Evolutionary conservation across 2,329 filamentous ascomycete genomes (phyloP).

Genomic region (Verticillium nubilum): DNA sequence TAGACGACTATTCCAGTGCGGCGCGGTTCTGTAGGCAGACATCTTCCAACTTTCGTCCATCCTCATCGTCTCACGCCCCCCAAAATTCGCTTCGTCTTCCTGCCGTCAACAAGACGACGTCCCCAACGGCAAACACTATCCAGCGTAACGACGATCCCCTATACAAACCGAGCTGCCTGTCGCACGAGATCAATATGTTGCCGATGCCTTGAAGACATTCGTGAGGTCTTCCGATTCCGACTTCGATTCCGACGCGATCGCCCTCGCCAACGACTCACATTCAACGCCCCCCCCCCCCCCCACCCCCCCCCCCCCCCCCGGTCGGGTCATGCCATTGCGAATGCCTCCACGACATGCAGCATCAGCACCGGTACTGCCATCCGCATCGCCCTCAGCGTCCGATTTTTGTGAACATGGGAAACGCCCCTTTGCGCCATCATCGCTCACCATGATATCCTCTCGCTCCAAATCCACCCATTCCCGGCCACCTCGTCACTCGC

Average conservation of each 20-base stretch:
- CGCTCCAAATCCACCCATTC: neutral
- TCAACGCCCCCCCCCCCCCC: too few relatives aligned
- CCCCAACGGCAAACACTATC: neutral
- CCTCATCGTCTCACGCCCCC: neutral
- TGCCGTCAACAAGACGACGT: neutral
- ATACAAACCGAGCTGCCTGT: neutral
- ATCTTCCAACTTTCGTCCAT: neutral
- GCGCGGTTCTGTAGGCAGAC: neutral
- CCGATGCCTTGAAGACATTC: neutral
- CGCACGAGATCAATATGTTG: neutral
- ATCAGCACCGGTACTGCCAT: neutral
- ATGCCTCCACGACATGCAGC: neutral
- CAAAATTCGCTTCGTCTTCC: neutral
- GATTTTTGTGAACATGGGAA: constrained; percentile 8
- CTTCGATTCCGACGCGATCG: neutral
- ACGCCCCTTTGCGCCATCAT: constrained; percentile 7
- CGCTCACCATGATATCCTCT: constrained; percentile 9
- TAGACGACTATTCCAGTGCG: neutral
- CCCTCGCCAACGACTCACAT: neutral
- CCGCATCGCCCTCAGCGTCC: neutral
- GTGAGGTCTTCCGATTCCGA: neutral
- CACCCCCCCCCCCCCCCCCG: too few relatives aligned
- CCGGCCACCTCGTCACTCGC: neutral
- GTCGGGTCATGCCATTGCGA: neutral
- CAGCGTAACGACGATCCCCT: neutral